These are phyloP conservation scores for Tricharina praecox DNA, from an alignment of 495 filamentous ascomycete species.

Conservation along the genomic window DNA sequence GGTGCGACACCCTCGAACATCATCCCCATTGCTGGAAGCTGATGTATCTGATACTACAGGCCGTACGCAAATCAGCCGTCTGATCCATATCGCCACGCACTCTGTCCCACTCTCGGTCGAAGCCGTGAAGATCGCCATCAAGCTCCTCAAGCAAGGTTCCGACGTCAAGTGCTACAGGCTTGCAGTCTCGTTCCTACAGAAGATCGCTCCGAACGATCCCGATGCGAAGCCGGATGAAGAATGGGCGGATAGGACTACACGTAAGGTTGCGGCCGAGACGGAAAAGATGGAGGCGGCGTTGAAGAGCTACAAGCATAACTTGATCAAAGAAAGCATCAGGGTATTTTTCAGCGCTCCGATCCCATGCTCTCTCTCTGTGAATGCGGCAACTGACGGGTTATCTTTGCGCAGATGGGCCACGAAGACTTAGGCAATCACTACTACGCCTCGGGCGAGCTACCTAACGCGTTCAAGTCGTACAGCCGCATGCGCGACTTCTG, in stretches of 20 bases:
- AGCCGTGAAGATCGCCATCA: conserved; percentile 58
- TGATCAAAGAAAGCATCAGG: conserved; percentile 93
- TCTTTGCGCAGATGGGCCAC: conserved; percentile 46
- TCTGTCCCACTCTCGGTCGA: conserved; percentile 64
- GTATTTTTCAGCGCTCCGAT: no score
- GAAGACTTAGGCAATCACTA: conserved; percentile 57
- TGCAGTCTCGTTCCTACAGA: conserved; percentile 45
- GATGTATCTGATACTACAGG: conserved; percentile 4
- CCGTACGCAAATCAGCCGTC: conserved; percentile 40
- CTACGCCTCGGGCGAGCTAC: conserved; percentile 45
- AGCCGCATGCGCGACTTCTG: conserved; percentile 59
- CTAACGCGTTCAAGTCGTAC: conserved; percentile 48
- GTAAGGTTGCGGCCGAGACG: conserved; percentile 46
- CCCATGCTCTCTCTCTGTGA: not conserved
- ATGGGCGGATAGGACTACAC: conserved; percentile 51
- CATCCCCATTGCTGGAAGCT: not conserved
- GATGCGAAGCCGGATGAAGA: conserved; percentile 47
- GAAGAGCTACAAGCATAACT: conserved; percentile 88
- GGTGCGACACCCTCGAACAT: no score
- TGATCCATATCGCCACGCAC: conserved; percentile 60
- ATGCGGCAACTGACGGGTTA: not conserved
- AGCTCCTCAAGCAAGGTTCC: conserved; percentile 58
- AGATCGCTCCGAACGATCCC: conserved; percentile 47
- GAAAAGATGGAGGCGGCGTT: conserved; percentile 65
- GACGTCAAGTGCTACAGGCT: conserved; percentile 56